Evolutionary conservation across 345 rosid genomes (phyloP), one percentile per base, ranked within the genome.

Genomic region (Eucalyptus sideroxylon): DNA sequence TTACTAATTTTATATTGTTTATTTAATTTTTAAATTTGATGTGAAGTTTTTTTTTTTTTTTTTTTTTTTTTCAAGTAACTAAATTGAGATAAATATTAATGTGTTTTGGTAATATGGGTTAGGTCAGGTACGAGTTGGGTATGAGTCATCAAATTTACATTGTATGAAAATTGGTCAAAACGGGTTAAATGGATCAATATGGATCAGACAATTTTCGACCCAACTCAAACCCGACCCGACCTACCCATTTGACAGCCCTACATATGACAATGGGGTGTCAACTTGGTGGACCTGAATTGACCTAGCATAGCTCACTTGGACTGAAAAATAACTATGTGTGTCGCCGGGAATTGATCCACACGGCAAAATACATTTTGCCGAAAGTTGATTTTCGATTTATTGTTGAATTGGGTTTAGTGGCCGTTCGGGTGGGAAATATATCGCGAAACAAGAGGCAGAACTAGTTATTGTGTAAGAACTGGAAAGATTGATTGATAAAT

Each of bases 141-240:
- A 53, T 53, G 10, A 53, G 56, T 53, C 56, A 53, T 53, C 2
- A 53, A 53, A 53, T 53, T 53, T 53, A 19, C 56, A 53, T 53
- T 19, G 4, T 53, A 53, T 53, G 56, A 53, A 53, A 53, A 53
- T 53, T 53, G 2, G 10, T 53, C 10, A 53, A 53, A 53, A 53
- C 1, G 5, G 56, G 24, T 53, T 53, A 53, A 53, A 53, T 19
- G 24, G 56, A 10, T 53, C 5, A 51, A 51, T 51, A 53, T 53
- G 0, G 1, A 53, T 53, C 2, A 2, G 0, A 53, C 2, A 53
- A 53, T 53, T 53, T 19, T 53, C 1, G 2, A 19, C 9, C 24
- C 2, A 53, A 19, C 2, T 4, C 4, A 53, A 53, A 53, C 24
- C 56, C 2, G 23, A 51, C 56, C 24, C 4, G 1, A 19, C 9